A percentile compares a stretch with the other conserved stretches of the same genome.
These are phyloP conservation scores for Gremmenia infestans DNA, from an alignment of 2,329 filamentous ascomycete genomes.

Conservation along the genomic window DNA sequence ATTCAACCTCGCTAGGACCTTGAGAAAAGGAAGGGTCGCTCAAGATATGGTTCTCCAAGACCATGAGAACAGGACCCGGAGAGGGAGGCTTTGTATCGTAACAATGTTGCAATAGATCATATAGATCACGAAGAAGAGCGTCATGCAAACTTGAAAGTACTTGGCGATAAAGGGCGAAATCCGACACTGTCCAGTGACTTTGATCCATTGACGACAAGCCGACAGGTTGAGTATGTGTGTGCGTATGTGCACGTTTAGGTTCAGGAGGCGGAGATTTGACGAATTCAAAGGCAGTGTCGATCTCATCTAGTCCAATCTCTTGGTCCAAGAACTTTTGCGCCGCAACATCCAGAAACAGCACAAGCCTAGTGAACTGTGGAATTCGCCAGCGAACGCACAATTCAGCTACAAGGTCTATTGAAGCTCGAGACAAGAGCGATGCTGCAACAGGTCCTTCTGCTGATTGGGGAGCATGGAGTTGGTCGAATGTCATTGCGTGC, in stretches of 20 bases:
- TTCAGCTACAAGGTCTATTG: constrained; percentile 78
- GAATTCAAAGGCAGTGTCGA: constrained; percentile 79
- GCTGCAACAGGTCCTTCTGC: constrained; percentile 38
- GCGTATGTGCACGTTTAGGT: constrained; percentile 42
- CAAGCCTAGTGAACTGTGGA: constrained; percentile 72
- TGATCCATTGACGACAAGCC: constrained; percentile 52
- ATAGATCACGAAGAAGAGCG: constrained; percentile 78
- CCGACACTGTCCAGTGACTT: constrained; percentile 63
- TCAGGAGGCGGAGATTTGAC: constrained; percentile 68
- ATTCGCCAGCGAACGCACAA: constrained; percentile 85
- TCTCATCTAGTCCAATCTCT: constrained; percentile 72
- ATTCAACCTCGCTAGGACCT: constrained; percentile 62
- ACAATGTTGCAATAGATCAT: constrained; percentile 78
- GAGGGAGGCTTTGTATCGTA: constrained; percentile 85
- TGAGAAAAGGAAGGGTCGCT: constrained; percentile 71
- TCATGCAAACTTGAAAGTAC: constrained; percentile 73
- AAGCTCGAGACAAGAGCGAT: constrained; percentile 65
- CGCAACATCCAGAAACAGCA: constrained; percentile 79
- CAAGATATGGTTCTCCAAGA: constrained; percentile 79
- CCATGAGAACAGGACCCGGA: constrained; percentile 69
- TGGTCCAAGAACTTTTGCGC: constrained; percentile 80
- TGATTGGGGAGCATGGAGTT: constrained; percentile 48
- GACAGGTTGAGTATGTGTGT: constrained; percentile 32
- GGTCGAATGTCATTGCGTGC: constrained; percentile 65
- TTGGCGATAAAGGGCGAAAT: constrained; percentile 68